phyloP scores from a whole-genome alignment of 345 rosid species.

The Eucalyptus virginea region DNA sequence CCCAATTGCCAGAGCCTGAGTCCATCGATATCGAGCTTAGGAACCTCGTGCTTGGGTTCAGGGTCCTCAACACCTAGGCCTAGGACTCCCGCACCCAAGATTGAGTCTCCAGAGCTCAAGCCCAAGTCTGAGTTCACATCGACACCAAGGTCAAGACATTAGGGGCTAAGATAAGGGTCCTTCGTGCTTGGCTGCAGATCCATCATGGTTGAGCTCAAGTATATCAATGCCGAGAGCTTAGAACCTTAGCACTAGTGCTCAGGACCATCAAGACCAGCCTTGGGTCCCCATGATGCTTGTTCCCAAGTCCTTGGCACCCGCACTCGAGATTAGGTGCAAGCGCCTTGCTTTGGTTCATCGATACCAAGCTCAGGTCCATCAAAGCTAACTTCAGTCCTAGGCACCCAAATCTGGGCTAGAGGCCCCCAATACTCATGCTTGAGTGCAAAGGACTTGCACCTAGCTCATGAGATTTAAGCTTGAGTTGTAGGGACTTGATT shows the following conservation, averaged over 20 bases:
- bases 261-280: too few species aligned
- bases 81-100: background rate
- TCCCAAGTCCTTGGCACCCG: rapidly evolving
- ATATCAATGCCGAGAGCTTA: too few species aligned
- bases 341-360: rapidly evolving
- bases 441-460: too few species aligned
- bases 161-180: background rate
- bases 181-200: rapidly evolving
- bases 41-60: rapidly evolving
- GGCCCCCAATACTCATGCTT: too few species aligned
- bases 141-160: background rate
- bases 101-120: background rate
- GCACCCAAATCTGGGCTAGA: too few species aligned
- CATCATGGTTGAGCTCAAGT: too few species aligned
- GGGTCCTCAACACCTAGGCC: background rate
- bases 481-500: too few species aligned
- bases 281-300: too few species aligned
- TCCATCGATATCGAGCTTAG: rapidly evolving
- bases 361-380: rapidly evolving
- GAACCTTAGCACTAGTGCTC: rapidly evolving
- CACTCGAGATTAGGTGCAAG: too few species aligned
- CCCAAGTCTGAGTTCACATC: background rate
- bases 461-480: too few species aligned
- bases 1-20: rapidly evolving
- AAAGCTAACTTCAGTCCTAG: rapidly evolving